Evolutionary conservation across 495 filamentous ascomycete genomes (phyloP), one percentile per base, ranked within the genome.

Genomic region (Daldinia caldariorum): DNA sequence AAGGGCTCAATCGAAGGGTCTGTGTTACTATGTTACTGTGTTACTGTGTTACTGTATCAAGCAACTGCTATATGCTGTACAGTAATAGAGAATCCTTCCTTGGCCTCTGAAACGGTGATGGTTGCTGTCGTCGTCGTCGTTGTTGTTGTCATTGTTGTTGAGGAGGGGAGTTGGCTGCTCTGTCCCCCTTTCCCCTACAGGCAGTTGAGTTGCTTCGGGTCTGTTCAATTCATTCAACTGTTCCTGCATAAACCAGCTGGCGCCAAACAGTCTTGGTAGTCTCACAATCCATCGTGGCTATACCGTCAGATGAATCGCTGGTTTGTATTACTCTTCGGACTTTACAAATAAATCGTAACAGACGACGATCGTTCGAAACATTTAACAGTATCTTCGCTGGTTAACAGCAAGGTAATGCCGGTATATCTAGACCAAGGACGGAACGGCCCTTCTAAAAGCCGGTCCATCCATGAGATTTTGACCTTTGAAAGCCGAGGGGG

Each of bases 21-120:
- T 50, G 47, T 26, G 47, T 50, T 50, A 50, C 16, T 26, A 3
- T 1, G 34, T 35, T 5, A 35, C 34, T 35, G 34, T 18, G 39
- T 51, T 51, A 53, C 50, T 55, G 60, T 32, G 61, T 69, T 64
- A 64, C 60, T 69, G 61, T 69, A 69, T 55, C 49, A 60, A 59
- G 55, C 45, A 64, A 56, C 32, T 43, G 5, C 6, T 43, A 5
- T 53, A 32, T 6, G 13, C 31, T 53, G 39, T 69, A 69, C 67
- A 69, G 67, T 69, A 69, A 69, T 69, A 61, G 61, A 61, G 56
- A 59, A 64, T 49, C 54, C 66, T 54, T 54, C 47, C 41, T 54
- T 37, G 38, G 26, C 22, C 47, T 58, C 32, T 41, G 43, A 69
- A 69, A 70, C 67, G 55, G 61, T 64, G 50, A 26, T 26, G 26